Evolutionary conservation across 176 grass and related monocot genomes (phyloP), one percentile per base, ranked within the genome.

Genomic region (Thinopyrum elongatum): DNA sequence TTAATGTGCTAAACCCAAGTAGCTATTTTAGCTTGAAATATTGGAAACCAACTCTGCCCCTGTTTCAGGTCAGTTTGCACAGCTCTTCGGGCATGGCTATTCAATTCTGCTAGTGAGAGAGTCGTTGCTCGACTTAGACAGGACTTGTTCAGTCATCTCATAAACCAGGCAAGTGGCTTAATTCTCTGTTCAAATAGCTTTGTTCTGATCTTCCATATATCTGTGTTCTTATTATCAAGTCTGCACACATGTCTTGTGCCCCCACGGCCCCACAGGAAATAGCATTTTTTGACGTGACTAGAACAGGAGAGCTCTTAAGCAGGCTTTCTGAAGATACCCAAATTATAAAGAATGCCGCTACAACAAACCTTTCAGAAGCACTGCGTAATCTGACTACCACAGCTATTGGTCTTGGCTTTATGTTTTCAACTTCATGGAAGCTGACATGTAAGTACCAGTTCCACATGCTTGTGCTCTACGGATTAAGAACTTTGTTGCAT

Each of bases 341-440:
- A 82, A 94, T 99, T 77, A 99, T 96, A 84, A 99, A 99, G 84
- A 99, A 99, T 90, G 97, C 97, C 3, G 97, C 97, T 49, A 99
- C 97, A 77, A 99, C 97, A 35, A 99, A 94, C 83, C 77, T 99
- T 79, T 99, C 97, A n/a, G 92, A 99, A 81, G 94, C 97, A 55
- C 84, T 99, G 78, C 90, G 97, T 70, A 99, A 90, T 86, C 65
- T 93, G 70, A 90, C 94, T 63, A 99, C 94, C 61, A 99, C 90
- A 39, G 65, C 90, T 82, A 96, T 99, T 80, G 97, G 97, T 78
- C 94, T 99, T 80, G 86, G 84, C 58, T 99, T 94, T 84, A 99
- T 99, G 97, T 99, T 99, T 86, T 42, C 90, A 83, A 99, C 97
- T 86, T 99, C 97, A 79, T 96, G 94, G 97, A 94, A 96, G 71